These are phyloP conservation scores for Aspergillus nomiae DNA, from an alignment of 2,329 filamentous ascomycete genomes.

Conservation along the genomic window DNA sequence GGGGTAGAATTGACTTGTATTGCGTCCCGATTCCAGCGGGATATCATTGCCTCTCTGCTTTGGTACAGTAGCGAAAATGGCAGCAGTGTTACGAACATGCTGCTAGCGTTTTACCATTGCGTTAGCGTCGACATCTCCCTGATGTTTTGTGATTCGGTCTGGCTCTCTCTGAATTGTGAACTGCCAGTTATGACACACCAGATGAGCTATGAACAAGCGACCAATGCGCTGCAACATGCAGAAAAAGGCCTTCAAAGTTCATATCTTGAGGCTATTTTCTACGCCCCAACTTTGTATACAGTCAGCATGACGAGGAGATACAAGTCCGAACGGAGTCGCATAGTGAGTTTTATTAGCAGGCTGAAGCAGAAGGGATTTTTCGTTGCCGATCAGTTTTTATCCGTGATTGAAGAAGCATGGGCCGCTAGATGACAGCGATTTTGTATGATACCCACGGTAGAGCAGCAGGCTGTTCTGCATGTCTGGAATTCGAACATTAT, in stretches of 20 bases:
- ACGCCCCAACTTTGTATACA: not conserved
- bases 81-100: not conserved
- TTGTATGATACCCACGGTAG: not conserved
- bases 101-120: not conserved
- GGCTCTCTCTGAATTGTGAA: not conserved
- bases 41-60: not conserved
- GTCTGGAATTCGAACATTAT: not conserved
- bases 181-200: not conserved
- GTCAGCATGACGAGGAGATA: not conserved
- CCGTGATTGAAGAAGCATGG: slow-evolving; percentile 1
- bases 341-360: not conserved
- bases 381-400: not conserved
- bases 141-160: not conserved
- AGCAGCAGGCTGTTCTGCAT: not conserved
- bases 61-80: not conserved
- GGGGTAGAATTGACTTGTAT: not conserved
- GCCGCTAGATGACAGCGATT: not conserved
- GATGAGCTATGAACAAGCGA: not conserved
- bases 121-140: not conserved
- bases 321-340: not conserved
- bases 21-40: not conserved
- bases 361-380: slow-evolving; percentile 1
- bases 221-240: not conserved
- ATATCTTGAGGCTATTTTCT: slow-evolving; percentile 1
- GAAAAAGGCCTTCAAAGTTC: not conserved